These are phyloP conservation scores for Lycium barbarum DNA, from an alignment of 257 asterid species.

Conservation along the genomic window DNA sequence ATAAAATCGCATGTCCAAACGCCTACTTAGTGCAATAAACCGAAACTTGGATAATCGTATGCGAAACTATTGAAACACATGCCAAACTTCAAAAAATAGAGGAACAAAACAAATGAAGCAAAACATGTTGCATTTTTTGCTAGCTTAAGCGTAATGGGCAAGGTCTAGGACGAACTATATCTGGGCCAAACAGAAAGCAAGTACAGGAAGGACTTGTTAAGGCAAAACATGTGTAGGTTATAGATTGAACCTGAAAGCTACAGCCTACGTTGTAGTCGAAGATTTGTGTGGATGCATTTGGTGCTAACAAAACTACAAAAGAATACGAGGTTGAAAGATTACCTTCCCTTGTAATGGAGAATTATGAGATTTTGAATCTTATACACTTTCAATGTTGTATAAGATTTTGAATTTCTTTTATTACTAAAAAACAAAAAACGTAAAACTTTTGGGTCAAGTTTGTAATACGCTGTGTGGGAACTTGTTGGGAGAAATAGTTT, in stretches of 20 bases:
- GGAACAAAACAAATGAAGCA: too few species aligned
- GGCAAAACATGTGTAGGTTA: background rate
- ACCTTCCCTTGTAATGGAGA: too few species aligned
- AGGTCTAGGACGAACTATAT: background rate
- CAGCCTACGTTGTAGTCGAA: background rate
- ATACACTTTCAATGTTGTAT: too few species aligned
- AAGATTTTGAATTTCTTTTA: too few species aligned
- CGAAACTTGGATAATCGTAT: background rate
- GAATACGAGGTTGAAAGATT: too few species aligned
- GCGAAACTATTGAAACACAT: background rate
- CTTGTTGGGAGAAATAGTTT: too few species aligned
- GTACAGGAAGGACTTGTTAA: background rate
- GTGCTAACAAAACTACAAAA: too few species aligned
- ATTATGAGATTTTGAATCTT: too few species aligned
- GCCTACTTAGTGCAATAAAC: background rate
- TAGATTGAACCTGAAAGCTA: background rate
- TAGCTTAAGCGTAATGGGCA: background rate
- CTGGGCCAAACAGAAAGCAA: constrained; percentile 5
- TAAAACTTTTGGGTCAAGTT: too few species aligned
- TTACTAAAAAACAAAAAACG: too few species aligned
- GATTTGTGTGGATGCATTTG: background rate
- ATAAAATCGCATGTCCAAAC: too few species aligned
- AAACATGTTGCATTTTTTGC: background rate
- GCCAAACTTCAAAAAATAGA: background rate
- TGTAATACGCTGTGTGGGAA: too few species aligned